Percentiles rank a stretch among this genome's conserved stretches.
Evolutionary conservation across 257 asterid species (phyloP).

Genomic region (Plantago elongata): DNA sequence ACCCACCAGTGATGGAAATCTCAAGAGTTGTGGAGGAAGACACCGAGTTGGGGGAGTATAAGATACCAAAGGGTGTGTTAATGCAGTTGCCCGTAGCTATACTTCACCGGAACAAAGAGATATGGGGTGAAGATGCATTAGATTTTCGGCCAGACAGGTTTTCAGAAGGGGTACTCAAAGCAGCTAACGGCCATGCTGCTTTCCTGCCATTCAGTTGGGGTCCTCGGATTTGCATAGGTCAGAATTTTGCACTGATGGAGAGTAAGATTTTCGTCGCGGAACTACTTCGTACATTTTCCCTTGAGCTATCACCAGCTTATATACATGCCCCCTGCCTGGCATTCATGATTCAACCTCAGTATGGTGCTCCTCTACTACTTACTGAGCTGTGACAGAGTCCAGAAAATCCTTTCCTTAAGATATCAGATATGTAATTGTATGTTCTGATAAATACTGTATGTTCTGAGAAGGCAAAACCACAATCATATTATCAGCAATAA

Average conservation of each 20-base stretch:
- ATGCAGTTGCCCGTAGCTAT: conserved; percentile 14
- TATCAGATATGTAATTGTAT: no score
- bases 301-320: conserved; percentile 5
- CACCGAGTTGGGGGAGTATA: conserved; percentile 3
- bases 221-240: conserved; percentile 26
- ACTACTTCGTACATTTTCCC: conserved; percentile 3
- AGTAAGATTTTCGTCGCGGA: conserved; percentile 1
- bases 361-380: conserved; percentile 7
- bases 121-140: conserved; percentile 30
- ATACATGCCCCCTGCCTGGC: conserved; percentile 10
- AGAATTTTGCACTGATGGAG: conserved; percentile 20
- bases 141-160: conserved; percentile 28
- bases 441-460: no score
- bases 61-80: conserved; percentile 11
- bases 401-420: not conserved
- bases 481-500: no score
- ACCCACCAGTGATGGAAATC: conserved; percentile 16
- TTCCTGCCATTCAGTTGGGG: conserved; percentile 29
- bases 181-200: conserved; percentile 15
- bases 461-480: no score
- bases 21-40: conserved; percentile 17
- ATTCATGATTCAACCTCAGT: conserved; percentile 6
- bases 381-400: not conserved
- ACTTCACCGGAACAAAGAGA: conserved; percentile 18
- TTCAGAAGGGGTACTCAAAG: conserved; percentile 24